phyloP scores from a whole-genome alignment of 352 stramenopile genomes.

The Elongisporangium undulatum region DNA sequence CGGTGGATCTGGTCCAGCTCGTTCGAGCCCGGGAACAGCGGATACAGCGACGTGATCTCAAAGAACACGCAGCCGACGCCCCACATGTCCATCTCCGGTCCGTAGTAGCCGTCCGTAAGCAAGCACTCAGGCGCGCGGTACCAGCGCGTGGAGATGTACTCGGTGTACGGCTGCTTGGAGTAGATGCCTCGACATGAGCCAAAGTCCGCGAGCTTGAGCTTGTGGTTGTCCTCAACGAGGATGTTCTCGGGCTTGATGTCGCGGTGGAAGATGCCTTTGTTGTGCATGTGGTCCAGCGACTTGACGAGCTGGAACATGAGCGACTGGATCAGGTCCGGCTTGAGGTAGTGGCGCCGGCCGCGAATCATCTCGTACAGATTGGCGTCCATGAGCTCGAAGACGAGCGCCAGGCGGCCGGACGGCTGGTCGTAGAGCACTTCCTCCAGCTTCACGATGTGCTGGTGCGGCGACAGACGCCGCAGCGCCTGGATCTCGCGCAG shows the following conservation, averaged over 20 bases:
- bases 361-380: slow-evolving; percentile 97
- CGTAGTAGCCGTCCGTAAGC: slow-evolving; percentile 94
- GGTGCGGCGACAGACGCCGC: slow-evolving; percentile 89
- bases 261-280: slow-evolving; percentile 96
- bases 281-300: slow-evolving; percentile 96
- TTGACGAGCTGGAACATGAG: slow-evolving; percentile 94
- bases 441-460: slow-evolving; percentile 94
- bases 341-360: slow-evolving; percentile 82
- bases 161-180: slow-evolving; percentile 94
- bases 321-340: slow-evolving; percentile 73
- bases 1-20: slow-evolving; percentile 95
- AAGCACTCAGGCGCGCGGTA: slow-evolving; percentile 95
- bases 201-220: slow-evolving; percentile 94
- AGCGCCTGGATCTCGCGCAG: slow-evolving; percentile 95
- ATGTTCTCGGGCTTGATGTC: slow-evolving; percentile 98
- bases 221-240: slow-evolving; percentile 81
- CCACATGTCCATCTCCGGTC: slow-evolving; percentile 96
- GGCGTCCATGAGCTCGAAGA: slow-evolving; percentile 97
- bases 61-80: slow-evolving; percentile 95
- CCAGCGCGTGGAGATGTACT: slow-evolving; percentile 97
- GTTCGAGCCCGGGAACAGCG: slow-evolving; percentile 93
- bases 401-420: slow-evolving; percentile 90
- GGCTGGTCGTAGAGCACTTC: slow-evolving; percentile 94
- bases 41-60: slow-evolving; percentile 93
- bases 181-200: slow-evolving; percentile 94